These are phyloP conservation scores for Heliosperma pusillum DNA, from an alignment of 148 eudicot species.

Conservation along the genomic window DNA sequence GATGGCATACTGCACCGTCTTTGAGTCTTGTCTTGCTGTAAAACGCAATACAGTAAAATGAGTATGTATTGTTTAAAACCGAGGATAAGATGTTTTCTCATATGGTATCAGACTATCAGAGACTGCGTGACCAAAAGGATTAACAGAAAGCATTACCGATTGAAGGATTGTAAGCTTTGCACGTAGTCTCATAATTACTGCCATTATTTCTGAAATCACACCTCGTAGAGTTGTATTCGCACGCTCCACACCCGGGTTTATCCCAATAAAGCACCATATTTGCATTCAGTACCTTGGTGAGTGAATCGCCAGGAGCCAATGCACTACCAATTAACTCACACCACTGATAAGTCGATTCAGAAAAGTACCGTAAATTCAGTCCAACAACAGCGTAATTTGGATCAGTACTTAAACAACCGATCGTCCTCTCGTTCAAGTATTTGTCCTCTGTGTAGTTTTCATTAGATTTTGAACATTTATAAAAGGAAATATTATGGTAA, in stretches of 20 bases:
- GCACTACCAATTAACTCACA: slow-evolving; percentile 2
- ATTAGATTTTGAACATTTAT: slow-evolving; percentile 8
- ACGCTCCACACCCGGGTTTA: slow-evolving; percentile 1
- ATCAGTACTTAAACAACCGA: slow-evolving; percentile 4
- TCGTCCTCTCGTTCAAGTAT: not conserved
- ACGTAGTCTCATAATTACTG: not conserved
- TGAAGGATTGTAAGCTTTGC: slow-evolving; percentile 7
- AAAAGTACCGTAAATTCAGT: too few relatives aligned
- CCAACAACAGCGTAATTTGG: not conserved
- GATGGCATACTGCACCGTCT: slow-evolving; percentile 30
- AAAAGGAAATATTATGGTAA: not conserved
- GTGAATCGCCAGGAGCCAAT: not conserved
- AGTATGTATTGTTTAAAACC: too few relatives aligned
- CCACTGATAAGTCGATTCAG: not conserved
- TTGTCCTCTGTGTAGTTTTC: not conserved
- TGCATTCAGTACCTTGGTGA: not conserved
- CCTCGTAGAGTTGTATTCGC: not conserved
- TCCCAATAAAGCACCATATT: slow-evolving; percentile 8
- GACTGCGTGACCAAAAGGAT: too few relatives aligned
- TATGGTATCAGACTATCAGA: too few relatives aligned
- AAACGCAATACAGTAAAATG: not conserved
- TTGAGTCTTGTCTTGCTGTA: slow-evolving; percentile 25
- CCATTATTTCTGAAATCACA: slow-evolving; percentile 4
- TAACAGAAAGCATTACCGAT: not conserved
- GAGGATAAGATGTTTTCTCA: not conserved